Evolutionary conservation across 2,329 filamentous ascomycete species (phyloP).

Genomic region (Pyrenochaeta sp.): DNA sequence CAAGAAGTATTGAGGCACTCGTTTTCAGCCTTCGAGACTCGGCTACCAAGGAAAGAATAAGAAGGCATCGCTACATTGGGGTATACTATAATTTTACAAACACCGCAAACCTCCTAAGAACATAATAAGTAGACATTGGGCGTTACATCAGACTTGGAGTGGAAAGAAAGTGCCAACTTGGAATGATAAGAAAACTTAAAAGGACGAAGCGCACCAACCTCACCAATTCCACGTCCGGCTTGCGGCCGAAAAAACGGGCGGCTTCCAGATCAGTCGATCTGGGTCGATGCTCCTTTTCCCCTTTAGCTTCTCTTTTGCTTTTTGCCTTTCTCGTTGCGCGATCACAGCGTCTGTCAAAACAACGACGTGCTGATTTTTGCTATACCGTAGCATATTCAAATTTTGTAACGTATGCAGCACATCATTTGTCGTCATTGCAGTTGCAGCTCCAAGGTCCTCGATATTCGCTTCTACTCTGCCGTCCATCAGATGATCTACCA

Average conservation of each 20-base stretch:
- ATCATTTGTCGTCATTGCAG: constrained; percentile 97
- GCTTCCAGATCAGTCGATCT: constrained; percentile 88
- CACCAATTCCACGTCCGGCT: constrained; percentile 96
- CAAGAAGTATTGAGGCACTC: not conserved
- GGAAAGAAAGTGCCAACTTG: too few species aligned
- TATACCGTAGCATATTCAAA: constrained; percentile 93
- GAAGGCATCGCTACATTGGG: not conserved
- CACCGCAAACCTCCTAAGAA: not conserved
- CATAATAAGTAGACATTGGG: too few species aligned
- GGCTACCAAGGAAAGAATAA: not conserved
- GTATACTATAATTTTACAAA: not conserved
- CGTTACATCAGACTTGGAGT: too few species aligned
- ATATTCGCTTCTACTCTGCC: constrained; percentile 78
- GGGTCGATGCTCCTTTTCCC: constrained; percentile 80
- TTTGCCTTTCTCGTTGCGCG: constrained; percentile 71
- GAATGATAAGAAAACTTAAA: not conserved
- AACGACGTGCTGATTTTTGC: constrained; percentile 96
- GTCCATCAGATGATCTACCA: constrained; percentile 83
- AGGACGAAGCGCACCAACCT: not conserved
- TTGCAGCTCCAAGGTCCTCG: constrained; percentile 78
- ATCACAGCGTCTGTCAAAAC: constrained; percentile 87
- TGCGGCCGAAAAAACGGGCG: constrained; percentile 90
- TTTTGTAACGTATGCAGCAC: constrained; percentile 95
- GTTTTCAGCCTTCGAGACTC: not conserved
- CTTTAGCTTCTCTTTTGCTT: constrained; percentile 83